Evolutionary conservation across 2,329 filamentous ascomycete species (phyloP).

Genomic region (Dactylonectria macrodidyma): DNA sequence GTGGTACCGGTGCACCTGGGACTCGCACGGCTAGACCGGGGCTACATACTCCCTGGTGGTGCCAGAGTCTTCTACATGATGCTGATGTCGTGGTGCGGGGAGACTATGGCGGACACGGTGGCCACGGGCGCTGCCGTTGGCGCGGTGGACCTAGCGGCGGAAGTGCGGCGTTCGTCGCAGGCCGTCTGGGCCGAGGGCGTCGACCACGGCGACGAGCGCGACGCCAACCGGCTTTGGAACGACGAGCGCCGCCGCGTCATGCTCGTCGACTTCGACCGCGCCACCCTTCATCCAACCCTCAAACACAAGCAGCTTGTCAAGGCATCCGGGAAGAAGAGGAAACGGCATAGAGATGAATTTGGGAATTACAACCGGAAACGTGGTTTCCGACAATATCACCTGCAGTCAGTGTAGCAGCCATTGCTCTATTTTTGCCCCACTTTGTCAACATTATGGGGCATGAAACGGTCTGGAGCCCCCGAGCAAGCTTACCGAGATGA

Average conservation of each 20-base stretch:
- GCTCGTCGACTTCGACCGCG: constrained; percentile 41
- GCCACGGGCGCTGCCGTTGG: not conserved
- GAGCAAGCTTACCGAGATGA: no score
- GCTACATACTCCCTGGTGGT: constrained; percentile 37
- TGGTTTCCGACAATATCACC: constrained; percentile 13
- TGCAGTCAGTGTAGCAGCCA: constrained; percentile 17
- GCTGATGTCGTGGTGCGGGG: constrained; percentile 47
- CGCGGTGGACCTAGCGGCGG: not conserved
- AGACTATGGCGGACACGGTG: constrained; percentile 12
- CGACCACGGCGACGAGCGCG: constrained; percentile 37
- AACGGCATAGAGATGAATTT: constrained; percentile 16
- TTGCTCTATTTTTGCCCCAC: constrained; percentile 1
- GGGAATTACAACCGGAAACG: not conserved
- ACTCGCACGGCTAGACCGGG: constrained; percentile 17
- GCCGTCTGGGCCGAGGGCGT: constrained; percentile 35
- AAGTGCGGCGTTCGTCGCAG: constrained; percentile 31
- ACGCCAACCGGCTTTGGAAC: constrained; percentile 41
- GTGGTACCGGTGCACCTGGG: constrained; percentile 40
- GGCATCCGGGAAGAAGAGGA: constrained; percentile 19
- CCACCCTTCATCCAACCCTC: constrained; percentile 15
- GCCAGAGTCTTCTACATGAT: constrained; percentile 38
- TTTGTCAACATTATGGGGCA: not conserved
- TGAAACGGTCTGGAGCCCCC: no score
- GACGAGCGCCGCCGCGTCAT: constrained; percentile 40
- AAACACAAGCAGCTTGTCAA: constrained; percentile 24